Percentiles rank a stretch among this genome's conserved stretches.
Conservation (phyloP, 257 asterid genomes). For the Penstemon barbatus region DNA sequence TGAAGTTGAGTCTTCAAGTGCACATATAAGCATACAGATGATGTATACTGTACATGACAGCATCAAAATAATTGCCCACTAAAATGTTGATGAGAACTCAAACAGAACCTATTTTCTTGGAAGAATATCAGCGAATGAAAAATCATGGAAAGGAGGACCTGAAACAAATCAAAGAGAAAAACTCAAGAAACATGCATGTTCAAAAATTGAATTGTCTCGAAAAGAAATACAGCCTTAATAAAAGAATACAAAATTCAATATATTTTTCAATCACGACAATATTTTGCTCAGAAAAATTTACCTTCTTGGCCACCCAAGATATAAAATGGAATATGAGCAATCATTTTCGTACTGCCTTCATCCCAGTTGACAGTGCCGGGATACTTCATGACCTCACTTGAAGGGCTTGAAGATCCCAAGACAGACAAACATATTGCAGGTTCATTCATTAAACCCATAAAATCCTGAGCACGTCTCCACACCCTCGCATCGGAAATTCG, state of each 20-base stretch:
- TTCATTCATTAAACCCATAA: constrained; percentile 79
- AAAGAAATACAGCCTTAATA: neutral
- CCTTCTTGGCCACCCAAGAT: constrained; percentile 82
- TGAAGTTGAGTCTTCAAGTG: neutral
- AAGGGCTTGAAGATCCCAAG: constrained; percentile 68
- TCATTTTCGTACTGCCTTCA: constrained; percentile 67
- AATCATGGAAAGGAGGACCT: constrained; percentile 82
- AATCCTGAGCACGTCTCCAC: constrained; percentile 86
- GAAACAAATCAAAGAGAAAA: constrained; percentile 33
- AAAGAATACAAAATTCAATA: neutral
- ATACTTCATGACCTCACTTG: constrained; percentile 46
- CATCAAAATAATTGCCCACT: no score
- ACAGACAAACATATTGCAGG: constrained; percentile 85
- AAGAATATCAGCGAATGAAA: constrained; percentile 66
- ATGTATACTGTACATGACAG: neutral
- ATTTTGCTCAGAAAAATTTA: constrained; percentile 26
- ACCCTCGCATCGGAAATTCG: constrained; percentile 78
- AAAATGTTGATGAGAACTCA: constrained; percentile 2
- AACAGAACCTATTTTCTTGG: constrained; percentile 45
- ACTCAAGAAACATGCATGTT: neutral
- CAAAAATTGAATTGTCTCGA: neutral
- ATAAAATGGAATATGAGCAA: constrained; percentile 81
- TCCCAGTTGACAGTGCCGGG: constrained; percentile 87
- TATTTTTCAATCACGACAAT: neutral
- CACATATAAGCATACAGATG: neutral